Evolutionary conservation across 495 filamentous ascomycete genomes (phyloP), one percentile per base, ranked within the genome.

Genomic region (Penicillium diatomitis): DNA sequence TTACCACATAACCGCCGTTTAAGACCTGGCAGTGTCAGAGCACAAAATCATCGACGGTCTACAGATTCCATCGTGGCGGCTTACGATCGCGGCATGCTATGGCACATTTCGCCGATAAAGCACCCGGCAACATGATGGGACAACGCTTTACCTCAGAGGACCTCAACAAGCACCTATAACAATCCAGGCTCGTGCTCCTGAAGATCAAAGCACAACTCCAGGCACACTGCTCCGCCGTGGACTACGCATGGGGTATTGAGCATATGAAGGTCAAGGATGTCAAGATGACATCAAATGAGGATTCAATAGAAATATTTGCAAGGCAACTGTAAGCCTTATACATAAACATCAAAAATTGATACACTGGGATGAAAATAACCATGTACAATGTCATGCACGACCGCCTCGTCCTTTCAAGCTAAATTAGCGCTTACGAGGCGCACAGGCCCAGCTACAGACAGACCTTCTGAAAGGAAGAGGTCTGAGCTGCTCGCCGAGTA

Each of bases 401-500:
- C 20, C 20, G 20, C 20, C 20, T 20, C 20, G 20, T 20, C 27
- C 20, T 34, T 45, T 40, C 32, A 30, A 46, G 30, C 36, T 31
- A 33, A 28, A 42, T 6, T 5, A 32, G 44, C 46, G 58, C 28
- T 32, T 29, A 6, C 55, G 51, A 9, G 73, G 77, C 28, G 81
- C 65, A 67, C 85, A 89, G 3, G 54, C 62, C 80, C 78, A 82
- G 46, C 83, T 87, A 60, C 86, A 90, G 2, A 76, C 82, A 32
- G 73, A 58, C 38, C 79, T 68, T 20, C 81, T 53, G 56, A 90
- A 85, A 0, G 86, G 86, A 36, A 88, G 62, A 34, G 72, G 68
- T 6, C 68, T 62, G 20, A 72, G 51, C 47, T 42, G 59, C 46
- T 68, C 65, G 0, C 64, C 65, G n/a, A 64, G 58, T 30, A 42